Evolutionary conservation across 495 filamentous ascomycete species (phyloP).

Genomic region (Hyaloscypha bicolor): DNA sequence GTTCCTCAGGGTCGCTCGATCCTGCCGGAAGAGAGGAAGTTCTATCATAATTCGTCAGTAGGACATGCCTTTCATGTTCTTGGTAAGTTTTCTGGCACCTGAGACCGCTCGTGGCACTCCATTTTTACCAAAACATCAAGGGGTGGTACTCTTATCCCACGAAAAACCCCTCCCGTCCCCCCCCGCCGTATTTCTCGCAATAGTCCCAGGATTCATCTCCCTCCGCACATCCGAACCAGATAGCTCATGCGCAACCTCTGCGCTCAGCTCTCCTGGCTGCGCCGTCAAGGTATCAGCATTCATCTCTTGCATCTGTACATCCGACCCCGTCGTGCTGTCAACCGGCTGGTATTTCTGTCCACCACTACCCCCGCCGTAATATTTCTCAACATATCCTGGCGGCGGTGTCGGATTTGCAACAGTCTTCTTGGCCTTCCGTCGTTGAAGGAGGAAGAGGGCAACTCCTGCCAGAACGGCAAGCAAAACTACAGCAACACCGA

Average conservation of each 20-base stretch:
- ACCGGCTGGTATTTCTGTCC: neutral
- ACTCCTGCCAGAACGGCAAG: neutral
- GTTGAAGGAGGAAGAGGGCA: neutral
- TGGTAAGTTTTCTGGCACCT: no score
- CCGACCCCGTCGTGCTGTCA: neutral
- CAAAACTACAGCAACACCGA: conserved; percentile 5
- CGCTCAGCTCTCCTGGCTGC: neutral
- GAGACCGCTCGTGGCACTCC: no score
- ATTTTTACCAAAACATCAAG: no score
- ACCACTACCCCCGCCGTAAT: neutral
- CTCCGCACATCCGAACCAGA: neutral
- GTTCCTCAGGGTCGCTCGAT: no score
- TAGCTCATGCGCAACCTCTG: neutral
- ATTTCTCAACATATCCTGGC: neutral
- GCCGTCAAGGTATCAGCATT: neutral
- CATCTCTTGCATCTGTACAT: neutral
- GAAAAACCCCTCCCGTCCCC: no score
- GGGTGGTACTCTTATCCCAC: no score
- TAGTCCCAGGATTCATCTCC: neutral
- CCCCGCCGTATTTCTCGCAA: neutral
- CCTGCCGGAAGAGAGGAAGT: no score
- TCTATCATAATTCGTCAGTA: no score
- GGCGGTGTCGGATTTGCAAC: neutral
- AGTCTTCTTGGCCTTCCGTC: neutral
- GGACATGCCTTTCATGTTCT: no score